These are phyloP conservation scores for Tubosaeta sp. DNA, from an alignment of 768 basidiomycete species.

Conservation along the genomic window DNA sequence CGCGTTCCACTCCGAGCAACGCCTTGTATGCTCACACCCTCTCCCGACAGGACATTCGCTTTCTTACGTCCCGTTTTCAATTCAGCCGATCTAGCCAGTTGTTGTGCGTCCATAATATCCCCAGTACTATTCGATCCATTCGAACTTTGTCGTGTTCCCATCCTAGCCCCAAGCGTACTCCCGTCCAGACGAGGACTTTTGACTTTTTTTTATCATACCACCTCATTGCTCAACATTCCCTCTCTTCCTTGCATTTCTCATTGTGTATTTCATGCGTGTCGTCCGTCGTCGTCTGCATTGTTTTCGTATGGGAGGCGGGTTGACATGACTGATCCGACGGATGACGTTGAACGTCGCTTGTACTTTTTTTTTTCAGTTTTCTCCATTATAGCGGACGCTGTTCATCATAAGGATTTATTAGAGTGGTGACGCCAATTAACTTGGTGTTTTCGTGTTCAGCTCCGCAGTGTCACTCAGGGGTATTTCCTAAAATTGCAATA, in stretches of 20 bases:
- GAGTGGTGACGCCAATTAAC: neutral
- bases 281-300: slow-evolving; percentile 6
- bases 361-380: slow-evolving; percentile 9
- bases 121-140: slow-evolving; percentile 16
- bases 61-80: neutral
- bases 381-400: slow-evolving; percentile 15
- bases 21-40: slow-evolving; percentile 4
- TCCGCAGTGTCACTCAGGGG: neutral
- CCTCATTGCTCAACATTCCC: slow-evolving; percentile 26
- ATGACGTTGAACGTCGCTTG: slow-evolving; percentile 15
- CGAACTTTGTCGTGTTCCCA: slow-evolving; percentile 22
- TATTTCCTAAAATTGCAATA: too few species aligned
- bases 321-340: slow-evolving; percentile 8
- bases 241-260: slow-evolving; percentile 10
- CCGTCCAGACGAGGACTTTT: slow-evolving; percentile 21
- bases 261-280: slow-evolving; percentile 12
- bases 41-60: slow-evolving; percentile 3
- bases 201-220: slow-evolving; percentile 27
- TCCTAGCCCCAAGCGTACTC: slow-evolving; percentile 19
- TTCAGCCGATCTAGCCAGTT: slow-evolving; percentile 22
- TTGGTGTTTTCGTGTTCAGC: neutral
- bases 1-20: neutral
- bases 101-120: slow-evolving; percentile 25
- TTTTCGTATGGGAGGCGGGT: neutral
- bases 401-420: slow-evolving; percentile 14